A percentile compares a stretch with the other conserved stretches of the same genome.
Evolutionary conservation across 1,284 basidiomycete genomes (phyloP).

Genomic region (Trichosporon sp.): DNA sequence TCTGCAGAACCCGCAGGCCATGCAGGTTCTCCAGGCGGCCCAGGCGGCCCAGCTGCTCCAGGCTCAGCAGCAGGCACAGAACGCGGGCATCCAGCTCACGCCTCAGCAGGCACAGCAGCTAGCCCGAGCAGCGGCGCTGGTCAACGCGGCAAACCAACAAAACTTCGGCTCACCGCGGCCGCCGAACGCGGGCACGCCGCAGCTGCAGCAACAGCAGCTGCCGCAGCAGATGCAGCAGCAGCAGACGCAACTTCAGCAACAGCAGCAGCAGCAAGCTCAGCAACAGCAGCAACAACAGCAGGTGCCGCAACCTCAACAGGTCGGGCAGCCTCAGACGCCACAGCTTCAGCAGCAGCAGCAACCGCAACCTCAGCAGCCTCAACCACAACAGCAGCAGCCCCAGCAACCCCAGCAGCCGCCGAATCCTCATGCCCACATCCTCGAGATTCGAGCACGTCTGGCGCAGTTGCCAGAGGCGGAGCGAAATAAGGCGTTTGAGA

Average conservation of each 20-base stretch:
- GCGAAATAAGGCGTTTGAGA: conserved; percentile 29
- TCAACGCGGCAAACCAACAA: conserved; percentile 12
- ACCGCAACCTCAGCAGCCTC: neutral
- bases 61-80: conserved; percentile 21
- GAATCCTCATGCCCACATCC: conserved; percentile 14
- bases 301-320: conserved; percentile 9
- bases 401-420: conserved; percentile 11
- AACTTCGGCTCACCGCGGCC: conserved; percentile 33
- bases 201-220: neutral
- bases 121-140: conserved; percentile 13
- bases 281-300: conserved; percentile 1
- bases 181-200: conserved; percentile 6
- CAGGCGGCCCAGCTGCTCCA: conserved; percentile 19
- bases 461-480: conserved; percentile 31
- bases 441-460: conserved; percentile 28
- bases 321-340: neutral
- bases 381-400: conserved; percentile 15
- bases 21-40: conserved; percentile 8
- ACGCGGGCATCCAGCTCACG: conserved; percentile 16
- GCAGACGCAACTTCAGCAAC: neutral
- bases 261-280: conserved; percentile 7
- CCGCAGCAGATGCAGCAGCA: neutral
- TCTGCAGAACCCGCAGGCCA: conserved; percentile 8
- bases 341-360: neutral
- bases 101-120: conserved; percentile 21